Evolutionary conservation across 176 grass and related monocot species (phyloP).

Genomic region (Hyparrhenia diplandra): DNA sequence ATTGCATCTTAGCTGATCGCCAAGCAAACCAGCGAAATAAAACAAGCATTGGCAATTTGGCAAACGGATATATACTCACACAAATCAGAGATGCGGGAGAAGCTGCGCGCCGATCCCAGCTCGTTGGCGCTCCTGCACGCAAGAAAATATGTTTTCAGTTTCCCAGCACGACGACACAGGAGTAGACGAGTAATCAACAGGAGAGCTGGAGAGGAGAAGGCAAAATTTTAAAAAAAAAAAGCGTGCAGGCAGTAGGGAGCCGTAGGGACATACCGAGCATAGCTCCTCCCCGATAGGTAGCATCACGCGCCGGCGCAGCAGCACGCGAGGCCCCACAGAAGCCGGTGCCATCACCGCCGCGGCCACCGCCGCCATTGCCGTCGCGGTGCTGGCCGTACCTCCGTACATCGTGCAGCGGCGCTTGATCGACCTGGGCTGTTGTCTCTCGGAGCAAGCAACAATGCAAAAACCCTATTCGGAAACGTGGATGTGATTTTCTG

Average conservation of each 20-base stretch:
- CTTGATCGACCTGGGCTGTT: neutral
- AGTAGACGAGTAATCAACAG: neutral
- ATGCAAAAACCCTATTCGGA: neutral
- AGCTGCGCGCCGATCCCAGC: neutral
- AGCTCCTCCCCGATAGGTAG: neutral
- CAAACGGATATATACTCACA: neutral
- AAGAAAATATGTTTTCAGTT: too few species aligned
- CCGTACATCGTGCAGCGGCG: neutral
- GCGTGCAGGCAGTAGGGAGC: too few species aligned
- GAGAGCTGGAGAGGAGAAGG: too few species aligned
- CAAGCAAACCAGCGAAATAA: neutral
- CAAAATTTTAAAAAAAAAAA: too few species aligned
- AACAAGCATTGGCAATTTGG: neutral
- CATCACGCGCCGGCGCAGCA: neutral
- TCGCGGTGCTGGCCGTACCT: neutral
- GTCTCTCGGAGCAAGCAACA: neutral
- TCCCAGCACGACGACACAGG: neutral
- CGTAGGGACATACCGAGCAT: neutral
- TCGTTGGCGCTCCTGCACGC: neutral
- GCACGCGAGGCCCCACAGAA: neutral
- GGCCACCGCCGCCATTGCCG: neutral
- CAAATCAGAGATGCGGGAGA: neutral
- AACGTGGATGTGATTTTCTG: neutral
- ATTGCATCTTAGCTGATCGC: too few species aligned
- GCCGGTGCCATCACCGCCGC: neutral